phyloP scores from a whole-genome alignment of 1,139 yeast species.

The Candida pseudoviswanathii region DNA sequence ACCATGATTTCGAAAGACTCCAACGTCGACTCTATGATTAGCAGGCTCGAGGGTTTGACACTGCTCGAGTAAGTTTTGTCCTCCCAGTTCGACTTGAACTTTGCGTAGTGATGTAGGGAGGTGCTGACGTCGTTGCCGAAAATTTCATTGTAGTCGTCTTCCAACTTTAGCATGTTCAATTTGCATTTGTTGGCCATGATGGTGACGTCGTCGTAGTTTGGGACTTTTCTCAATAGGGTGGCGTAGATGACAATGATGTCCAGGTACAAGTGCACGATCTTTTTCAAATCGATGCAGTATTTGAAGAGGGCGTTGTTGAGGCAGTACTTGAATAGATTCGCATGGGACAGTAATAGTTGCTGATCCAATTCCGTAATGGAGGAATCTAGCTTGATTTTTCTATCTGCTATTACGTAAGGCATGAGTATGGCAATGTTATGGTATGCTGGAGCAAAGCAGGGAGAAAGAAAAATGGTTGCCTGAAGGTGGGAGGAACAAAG shows the following conservation, averaged over 20 bases:
- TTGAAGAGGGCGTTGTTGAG: conserved; percentile 34
- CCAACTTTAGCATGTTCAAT: conserved; percentile 28
- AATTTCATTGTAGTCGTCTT: conserved; percentile 33
- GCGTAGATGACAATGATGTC: conserved; percentile 46
- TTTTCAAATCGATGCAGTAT: conserved; percentile 32
- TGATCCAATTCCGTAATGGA: conserved; percentile 24
- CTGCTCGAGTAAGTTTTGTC: conserved; percentile 27
- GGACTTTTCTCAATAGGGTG: conserved; percentile 42
- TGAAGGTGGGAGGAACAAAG: neutral
- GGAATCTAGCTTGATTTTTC: conserved; percentile 26
- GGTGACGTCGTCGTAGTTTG: conserved; percentile 46
- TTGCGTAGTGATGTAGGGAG: neutral
- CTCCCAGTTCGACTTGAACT: conserved; percentile 28
- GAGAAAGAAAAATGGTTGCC: too few species aligned
- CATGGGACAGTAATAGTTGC: conserved; percentile 29
- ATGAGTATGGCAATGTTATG: conserved; percentile 16
- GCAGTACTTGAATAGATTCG: conserved; percentile 35
- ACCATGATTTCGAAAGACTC: conserved; percentile 25
- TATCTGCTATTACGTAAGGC: conserved; percentile 41
- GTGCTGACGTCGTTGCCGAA: conserved; percentile 23
- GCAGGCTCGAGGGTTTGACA: conserved; percentile 24
- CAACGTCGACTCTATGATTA: conserved; percentile 24
- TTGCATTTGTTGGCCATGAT: conserved; percentile 33
- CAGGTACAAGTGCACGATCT: conserved; percentile 37
- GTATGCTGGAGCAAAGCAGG: too few species aligned